A percentile compares a stretch with the other conserved stretches of the same genome.
Evolutionary conservation across 2,329 filamentous ascomycete genomes (phyloP).

Genomic region (Erysiphe pulchra): DNA sequence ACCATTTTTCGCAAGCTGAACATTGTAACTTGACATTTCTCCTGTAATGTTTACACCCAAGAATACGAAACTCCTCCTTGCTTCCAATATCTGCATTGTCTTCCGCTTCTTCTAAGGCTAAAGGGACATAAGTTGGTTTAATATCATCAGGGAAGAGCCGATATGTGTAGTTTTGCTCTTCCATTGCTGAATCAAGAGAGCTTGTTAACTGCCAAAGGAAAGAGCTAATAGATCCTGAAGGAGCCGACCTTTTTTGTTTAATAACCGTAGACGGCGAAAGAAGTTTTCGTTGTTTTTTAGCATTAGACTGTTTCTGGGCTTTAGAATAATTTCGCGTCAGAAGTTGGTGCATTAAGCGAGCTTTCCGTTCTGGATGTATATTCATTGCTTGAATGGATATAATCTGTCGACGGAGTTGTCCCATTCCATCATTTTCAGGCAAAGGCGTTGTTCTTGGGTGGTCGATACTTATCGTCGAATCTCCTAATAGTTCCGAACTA

Average conservation of each 20-base stretch:
- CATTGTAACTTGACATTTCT: constrained; percentile 94
- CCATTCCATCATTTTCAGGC: constrained; percentile 62
- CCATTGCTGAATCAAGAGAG: constrained; percentile 4
- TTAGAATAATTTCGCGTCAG: constrained; percentile 42
- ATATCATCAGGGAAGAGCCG: constrained; percentile 33
- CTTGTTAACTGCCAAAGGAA: constrained; percentile 29
- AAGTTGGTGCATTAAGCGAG: constrained; percentile 41
- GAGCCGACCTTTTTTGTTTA: constrained; percentile 17
- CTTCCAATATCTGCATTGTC: constrained; percentile 16
- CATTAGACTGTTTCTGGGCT: constrained; percentile 14
- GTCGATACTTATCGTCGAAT: constrained; percentile 2
- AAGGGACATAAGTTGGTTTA: constrained; percentile 37
- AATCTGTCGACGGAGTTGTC: constrained; percentile 37
- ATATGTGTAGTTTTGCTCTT: constrained; percentile 16
- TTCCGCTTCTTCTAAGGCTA: constrained; percentile 22
- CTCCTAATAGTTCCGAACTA: constrained; percentile 6
- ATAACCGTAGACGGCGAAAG: constrained; percentile 10
- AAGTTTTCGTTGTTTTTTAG: constrained; percentile 7
- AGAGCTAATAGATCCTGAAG: constrained; percentile 23
- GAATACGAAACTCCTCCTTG: constrained; percentile 14
- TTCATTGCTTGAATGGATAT: constrained; percentile 38
- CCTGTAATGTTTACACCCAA: constrained; percentile 83
- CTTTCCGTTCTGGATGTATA: constrained; percentile 36
- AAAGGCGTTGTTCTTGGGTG: constrained; percentile 8
- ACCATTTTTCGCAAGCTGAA: constrained; percentile 71